Percentiles rank a stretch among this genome's conserved stretches.
Evolutionary conservation across 1,139 yeast species (phyloP).

Genomic region (Saccharomyces hybrid): DNA sequence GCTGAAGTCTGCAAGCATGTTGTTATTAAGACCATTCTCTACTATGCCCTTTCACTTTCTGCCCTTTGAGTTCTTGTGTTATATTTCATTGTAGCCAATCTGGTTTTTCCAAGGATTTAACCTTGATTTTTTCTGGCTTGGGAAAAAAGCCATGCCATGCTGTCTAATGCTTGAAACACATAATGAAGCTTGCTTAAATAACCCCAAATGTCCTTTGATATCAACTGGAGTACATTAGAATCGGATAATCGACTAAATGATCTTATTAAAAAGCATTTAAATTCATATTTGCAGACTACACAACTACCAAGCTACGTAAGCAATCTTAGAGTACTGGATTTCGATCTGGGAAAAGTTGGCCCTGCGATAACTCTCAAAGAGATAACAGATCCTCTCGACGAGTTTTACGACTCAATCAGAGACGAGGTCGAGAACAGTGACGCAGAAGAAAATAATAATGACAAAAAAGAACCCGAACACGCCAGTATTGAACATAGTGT

Average conservation of each 20-base stretch:
- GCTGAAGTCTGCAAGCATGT: background rate
- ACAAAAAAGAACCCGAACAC: slow-evolving; percentile 8
- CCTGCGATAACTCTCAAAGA: slow-evolving; percentile 77
- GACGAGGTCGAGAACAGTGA: slow-evolving; percentile 16
- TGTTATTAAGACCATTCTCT: background rate
- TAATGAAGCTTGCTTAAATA: background rate
- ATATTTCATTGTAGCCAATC: background rate
- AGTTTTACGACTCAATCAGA: slow-evolving; percentile 48
- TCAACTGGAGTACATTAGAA: slow-evolving; percentile 70
- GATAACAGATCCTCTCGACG: slow-evolving; percentile 80
- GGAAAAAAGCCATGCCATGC: background rate
- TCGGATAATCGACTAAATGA: slow-evolving; percentile 48
- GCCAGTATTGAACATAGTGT: slow-evolving; percentile 2
- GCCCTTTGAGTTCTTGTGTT: background rate
- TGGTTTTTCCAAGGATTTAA: background rate
- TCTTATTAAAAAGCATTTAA: slow-evolving; percentile 54
- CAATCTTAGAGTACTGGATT: slow-evolving; percentile 59
- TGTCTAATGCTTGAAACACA: background rate
- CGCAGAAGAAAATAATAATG: slow-evolving; percentile 11
- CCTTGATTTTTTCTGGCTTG: background rate
- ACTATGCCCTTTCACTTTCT: background rate
- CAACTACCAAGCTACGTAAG: slow-evolving; percentile 68
- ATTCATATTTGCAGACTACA: slow-evolving; percentile 55
- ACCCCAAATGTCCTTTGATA: slow-evolving; percentile 70
- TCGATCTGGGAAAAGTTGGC: slow-evolving; percentile 65